Base-by-base conservation (phyloP, 1,139 yeast species). In the Protomyces macrosporus region DNA sequence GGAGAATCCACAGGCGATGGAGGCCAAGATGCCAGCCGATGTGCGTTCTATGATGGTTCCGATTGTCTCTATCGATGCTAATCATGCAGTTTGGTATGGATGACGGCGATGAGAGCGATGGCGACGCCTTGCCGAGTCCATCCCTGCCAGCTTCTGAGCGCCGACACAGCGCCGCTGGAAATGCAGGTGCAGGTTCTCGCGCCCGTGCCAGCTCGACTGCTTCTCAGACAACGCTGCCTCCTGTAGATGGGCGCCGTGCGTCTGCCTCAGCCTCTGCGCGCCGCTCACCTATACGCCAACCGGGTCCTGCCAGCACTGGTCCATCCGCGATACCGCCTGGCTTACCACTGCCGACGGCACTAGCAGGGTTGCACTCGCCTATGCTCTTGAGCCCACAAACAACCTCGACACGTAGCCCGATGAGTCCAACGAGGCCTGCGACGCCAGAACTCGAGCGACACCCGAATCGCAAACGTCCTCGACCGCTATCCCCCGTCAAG, bases 51-150 rank as follows among this genome's bases (percentile, higher is more conserved):
- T 35, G 34, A 12, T 55, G n/a, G 53, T 4, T 23, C 35, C n/a
- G 7, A 16, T 7, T 6, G 52, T 40, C 32, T 9, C 45, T 14
- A 16, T 14, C 16, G 34, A 34, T n/a, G 10, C 35, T 32, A 23
- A 12, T 14, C 12, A 3, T 14, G 40, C 42, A 58, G 62, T 58
- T 51, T 33, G 33, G 52, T 16, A 50, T 55, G 36, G 60, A 56
- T 16, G 42, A 58, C 30, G 62, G 52, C 6, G 62, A 58, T 32
- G 62, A 52, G 16, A 52, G 50, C 16, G 62, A 58, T n/a, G 62
- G 45, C 9, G 62, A 58, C 10, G 39, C n/a, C 23, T 23, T 23
- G 23, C 23, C 23, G 23, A 23, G 23, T 23, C 23, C 23, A 23
- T 23, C 23, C 23, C 23, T 23, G 23, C 23, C 23, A 23, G 23